These are phyloP conservation scores for Phytophthora podocarpi DNA, from an alignment of 352 stramenopile genomes.

Conservation along the genomic window DNA sequence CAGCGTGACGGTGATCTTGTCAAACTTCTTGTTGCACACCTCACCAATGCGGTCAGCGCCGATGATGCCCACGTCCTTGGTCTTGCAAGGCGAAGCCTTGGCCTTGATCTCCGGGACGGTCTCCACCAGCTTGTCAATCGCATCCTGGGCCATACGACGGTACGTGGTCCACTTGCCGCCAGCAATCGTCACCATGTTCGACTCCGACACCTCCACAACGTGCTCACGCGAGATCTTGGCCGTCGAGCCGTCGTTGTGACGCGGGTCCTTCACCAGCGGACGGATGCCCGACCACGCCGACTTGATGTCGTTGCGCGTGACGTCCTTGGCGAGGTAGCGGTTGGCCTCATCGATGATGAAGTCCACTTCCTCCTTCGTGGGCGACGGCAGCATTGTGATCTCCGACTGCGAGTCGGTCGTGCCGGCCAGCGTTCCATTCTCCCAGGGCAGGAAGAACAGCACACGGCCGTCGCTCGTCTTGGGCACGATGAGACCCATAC, in stretches of 20 bases:
- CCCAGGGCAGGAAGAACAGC: conserved; percentile 97
- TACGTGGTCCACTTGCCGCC: conserved; percentile 98
- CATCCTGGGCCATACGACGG: conserved; percentile 95
- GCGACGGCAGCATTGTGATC: conserved; percentile 94
- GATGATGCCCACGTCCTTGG: conserved; percentile 83
- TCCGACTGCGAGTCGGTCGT: conserved; percentile 94
- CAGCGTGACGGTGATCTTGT: conserved; percentile 94
- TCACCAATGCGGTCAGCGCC: conserved; percentile 92
- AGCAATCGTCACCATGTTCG: conserved; percentile 94
- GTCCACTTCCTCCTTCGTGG: conserved; percentile 92
- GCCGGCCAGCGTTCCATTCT: conserved; percentile 92
- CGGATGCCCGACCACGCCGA: conserved; percentile 96
- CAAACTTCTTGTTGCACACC: conserved; percentile 96
- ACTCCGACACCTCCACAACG: conserved; percentile 91
- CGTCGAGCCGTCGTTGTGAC: conserved; percentile 80
- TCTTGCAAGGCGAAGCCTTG: conserved; percentile 81
- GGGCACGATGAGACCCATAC: conserved; percentile 96
- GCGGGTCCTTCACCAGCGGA: conserved; percentile 92
- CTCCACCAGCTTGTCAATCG: conserved; percentile 90
- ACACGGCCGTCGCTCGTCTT: conserved; percentile 95
- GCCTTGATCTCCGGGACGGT: conserved; percentile 73
- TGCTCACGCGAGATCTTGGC: conserved; percentile 94
- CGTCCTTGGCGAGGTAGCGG: conserved; percentile 89
- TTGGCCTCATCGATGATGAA: conserved; percentile 96
- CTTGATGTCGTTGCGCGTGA: conserved; percentile 93